phyloP scores from a whole-genome alignment of 805 yeast genomes.

The Candida qinlingensis region DNA sequence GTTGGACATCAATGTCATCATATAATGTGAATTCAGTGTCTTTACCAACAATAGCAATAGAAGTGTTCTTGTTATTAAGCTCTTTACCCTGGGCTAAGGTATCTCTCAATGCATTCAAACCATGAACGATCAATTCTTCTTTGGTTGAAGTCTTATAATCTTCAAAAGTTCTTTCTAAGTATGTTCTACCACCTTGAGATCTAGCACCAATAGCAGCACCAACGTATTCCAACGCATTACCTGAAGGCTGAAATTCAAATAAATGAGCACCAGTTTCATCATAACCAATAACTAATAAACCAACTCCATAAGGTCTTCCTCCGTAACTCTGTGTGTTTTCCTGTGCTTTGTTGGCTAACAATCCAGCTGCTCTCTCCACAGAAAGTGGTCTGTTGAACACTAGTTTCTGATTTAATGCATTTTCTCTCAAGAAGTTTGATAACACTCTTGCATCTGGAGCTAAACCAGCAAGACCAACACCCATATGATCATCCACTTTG shows the following conservation, averaged over 20 bases:
- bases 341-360: slow-evolving; percentile 96
- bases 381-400: slow-evolving; percentile 82
- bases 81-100: slow-evolving; percentile 94
- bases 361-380: slow-evolving; percentile 73
- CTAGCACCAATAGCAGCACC: slow-evolving; percentile 98
- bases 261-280: slow-evolving; percentile 95
- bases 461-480: slow-evolving; percentile 92
- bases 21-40: slow-evolving; percentile 68
- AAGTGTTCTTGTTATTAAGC: slow-evolving; percentile 74
- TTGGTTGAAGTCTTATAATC: slow-evolving; percentile 52
- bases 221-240: slow-evolving; percentile 82
- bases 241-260: slow-evolving; percentile 93
- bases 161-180: slow-evolving; percentile 80
- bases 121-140: slow-evolving; percentile 78
- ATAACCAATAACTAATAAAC: slow-evolving; percentile 80
- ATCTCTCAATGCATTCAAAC: slow-evolving; percentile 87
- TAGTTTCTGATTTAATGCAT: slow-evolving; percentile 83
- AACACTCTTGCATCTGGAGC: slow-evolving; percentile 98
- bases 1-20: slow-evolving; percentile 80
- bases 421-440: slow-evolving; percentile 82
- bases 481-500: slow-evolving; percentile 89
- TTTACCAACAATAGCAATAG: slow-evolving; percentile 88
- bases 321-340: slow-evolving; percentile 94
- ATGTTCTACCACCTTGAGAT: slow-evolving; percentile 97
- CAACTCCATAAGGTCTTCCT: slow-evolving; percentile 97